Conservation (phyloP, 1,284 basidiomycete genomes). For the Ustilago trichophora region DNA sequence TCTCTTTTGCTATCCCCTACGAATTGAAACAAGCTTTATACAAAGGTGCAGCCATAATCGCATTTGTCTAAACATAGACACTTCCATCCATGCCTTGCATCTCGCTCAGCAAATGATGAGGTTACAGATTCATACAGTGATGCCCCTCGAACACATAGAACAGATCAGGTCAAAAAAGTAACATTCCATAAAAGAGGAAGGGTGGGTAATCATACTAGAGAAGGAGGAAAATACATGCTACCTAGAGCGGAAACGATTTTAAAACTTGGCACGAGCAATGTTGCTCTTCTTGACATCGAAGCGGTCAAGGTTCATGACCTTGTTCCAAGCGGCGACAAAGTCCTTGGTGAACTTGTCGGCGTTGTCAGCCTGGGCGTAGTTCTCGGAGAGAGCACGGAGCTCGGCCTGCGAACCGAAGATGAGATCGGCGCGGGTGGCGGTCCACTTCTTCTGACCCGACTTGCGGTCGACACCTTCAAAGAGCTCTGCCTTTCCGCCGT, state of each 20-base stretch:
- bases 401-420: conserved; percentile 40
- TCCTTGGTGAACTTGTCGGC: conserved; percentile 40
- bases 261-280: conserved; percentile 37
- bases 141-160: too few relatives aligned
- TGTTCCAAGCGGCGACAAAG: conserved; percentile 39
- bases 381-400: conserved; percentile 31
- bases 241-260: background rate
- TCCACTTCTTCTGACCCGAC: conserved; percentile 46
- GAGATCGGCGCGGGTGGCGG: conserved; percentile 34
- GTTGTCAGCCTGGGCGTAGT: conserved; percentile 42
- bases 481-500: conserved; percentile 25
- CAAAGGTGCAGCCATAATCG: too few relatives aligned
- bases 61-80: too few relatives aligned
- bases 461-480: conserved; percentile 41
- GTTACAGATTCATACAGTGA: too few relatives aligned
- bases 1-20: too few relatives aligned
- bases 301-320: conserved; percentile 45
- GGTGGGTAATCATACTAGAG: too few relatives aligned
- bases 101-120: too few relatives aligned
- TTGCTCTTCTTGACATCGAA: conserved; percentile 45
- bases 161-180: too few relatives aligned
- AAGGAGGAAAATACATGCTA: too few relatives aligned
- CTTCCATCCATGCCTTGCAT: too few relatives aligned
- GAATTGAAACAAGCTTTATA: too few relatives aligned
- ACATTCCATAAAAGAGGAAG: conserved; percentile 2